Conservation (phyloP, 2,329 filamentous ascomycete genomes). For the Westerdykella sp. region DNA sequence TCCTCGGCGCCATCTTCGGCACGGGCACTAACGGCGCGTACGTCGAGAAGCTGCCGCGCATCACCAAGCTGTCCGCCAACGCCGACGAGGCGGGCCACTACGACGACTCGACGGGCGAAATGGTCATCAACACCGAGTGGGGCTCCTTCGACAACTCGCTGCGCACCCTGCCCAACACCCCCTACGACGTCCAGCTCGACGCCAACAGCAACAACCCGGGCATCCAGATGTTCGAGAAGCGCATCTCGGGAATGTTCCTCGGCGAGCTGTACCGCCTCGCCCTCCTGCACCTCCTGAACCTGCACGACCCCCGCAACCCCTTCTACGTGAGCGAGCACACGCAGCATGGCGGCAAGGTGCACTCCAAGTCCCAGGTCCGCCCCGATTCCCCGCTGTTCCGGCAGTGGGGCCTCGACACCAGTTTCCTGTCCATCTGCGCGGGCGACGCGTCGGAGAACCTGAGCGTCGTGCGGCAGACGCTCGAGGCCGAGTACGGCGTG, state of each 20-base stretch:
- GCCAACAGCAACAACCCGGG: constrained; percentile 79
- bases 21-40: constrained; percentile 98
- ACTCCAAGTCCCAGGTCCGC: constrained; percentile 31
- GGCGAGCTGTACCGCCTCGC: constrained; percentile 84
- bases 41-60: constrained; percentile 79
- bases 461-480: constrained; percentile 65
- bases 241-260: constrained; percentile 95
- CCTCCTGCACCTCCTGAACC: constrained; percentile 64
- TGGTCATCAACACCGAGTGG: constrained; percentile 99
- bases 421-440: constrained; percentile 80
- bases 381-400: constrained; percentile 61
- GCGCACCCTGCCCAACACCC: constrained; percentile 76
- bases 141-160: constrained; percentile 95
- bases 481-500: constrained; percentile 71
- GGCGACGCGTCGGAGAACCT: constrained; percentile 70
- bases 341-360: constrained; percentile 45
- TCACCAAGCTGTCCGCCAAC: constrained; percentile 63
- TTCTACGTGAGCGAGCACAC: constrained; percentile 70
- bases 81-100: constrained; percentile 50
- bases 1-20: constrained; percentile 95
- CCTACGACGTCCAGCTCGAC: constrained; percentile 76
- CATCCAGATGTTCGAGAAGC: constrained; percentile 98
- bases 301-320: constrained; percentile 59
- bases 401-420: constrained; percentile 86
- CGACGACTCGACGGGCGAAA: constrained; percentile 76